These are phyloP conservation scores for Stramenopiles sp. DNA, from an alignment of 352 stramenopile genomes.

Conservation along the genomic window DNA sequence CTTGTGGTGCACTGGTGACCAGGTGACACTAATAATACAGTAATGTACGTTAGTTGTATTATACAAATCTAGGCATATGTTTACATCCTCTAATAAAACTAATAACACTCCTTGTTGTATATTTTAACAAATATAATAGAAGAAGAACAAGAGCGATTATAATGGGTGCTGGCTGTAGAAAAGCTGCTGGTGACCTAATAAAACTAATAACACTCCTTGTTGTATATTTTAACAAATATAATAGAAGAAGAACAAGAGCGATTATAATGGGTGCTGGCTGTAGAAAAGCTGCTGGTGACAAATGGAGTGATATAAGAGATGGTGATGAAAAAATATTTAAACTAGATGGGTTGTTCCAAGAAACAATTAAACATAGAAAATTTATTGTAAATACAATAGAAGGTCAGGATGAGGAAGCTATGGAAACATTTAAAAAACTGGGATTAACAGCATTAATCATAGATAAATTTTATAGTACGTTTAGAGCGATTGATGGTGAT, in stretches of 20 bases:
- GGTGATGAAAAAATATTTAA: neutral
- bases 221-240: too few relatives aligned
- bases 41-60: too few relatives aligned
- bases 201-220: too few relatives aligned
- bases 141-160: neutral
- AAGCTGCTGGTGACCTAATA: neutral
- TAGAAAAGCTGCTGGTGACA: neutral
- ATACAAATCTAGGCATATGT: too few relatives aligned
- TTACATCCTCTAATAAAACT: too few relatives aligned
- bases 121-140: too few relatives aligned
- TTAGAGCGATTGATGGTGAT: neutral
- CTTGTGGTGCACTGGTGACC: too few relatives aligned
- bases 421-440: neutral
- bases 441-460: neutral
- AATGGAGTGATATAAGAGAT: neutral
- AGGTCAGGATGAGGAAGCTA: neutral
- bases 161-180: neutral
- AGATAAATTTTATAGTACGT: neutral
- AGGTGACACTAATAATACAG: too few relatives aligned
- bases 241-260: neutral
- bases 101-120: too few relatives aligned
- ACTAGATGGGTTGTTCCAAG: neutral
- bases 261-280: neutral
- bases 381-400: neutral
- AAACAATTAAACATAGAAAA: conserved; percentile 4